Percentiles rank a stretch among this genome's conserved stretches.
Evolutionary conservation across 352 stramenopile genomes (phyloP).

Genomic region (Globisporangium solare): DNA sequence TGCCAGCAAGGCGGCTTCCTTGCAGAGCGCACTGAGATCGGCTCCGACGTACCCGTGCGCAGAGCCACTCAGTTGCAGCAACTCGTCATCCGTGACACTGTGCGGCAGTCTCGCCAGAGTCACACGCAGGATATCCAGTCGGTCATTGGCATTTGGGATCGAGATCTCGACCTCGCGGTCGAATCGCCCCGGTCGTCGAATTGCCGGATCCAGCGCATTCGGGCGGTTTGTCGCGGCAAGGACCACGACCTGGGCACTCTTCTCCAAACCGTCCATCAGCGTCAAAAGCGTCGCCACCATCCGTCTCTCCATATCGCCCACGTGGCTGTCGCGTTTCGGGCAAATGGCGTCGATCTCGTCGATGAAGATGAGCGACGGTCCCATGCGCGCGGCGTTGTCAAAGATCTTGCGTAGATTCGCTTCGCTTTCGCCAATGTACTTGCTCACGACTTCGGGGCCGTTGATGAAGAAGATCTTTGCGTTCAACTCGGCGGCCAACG

Average conservation of each 20-base stretch:
- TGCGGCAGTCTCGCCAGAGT: slow-evolving; percentile 88
- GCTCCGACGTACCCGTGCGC: slow-evolving; percentile 96
- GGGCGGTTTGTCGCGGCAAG: slow-evolving; percentile 82
- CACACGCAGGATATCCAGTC: slow-evolving; percentile 92
- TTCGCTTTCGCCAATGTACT: slow-evolving; percentile 92
- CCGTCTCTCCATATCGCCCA: slow-evolving; percentile 77
- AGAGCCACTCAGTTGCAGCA: slow-evolving; percentile 89
- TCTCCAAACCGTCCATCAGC: slow-evolving; percentile 84
- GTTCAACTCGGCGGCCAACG: slow-evolving; percentile 89
- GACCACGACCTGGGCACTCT: slow-evolving; percentile 59
- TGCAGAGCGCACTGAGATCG: slow-evolving; percentile 70
- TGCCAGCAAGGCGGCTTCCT: slow-evolving; percentile 68
- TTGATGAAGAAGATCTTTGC: slow-evolving; percentile 96
- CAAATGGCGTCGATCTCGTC: slow-evolving; percentile 92
- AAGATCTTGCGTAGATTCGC: slow-evolving; percentile 76
- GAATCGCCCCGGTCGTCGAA: slow-evolving; percentile 94
- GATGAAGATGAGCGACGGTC: slow-evolving; percentile 72
- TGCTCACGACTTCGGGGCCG: slow-evolving; percentile 94
- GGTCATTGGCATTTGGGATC: slow-evolving; percentile 91
- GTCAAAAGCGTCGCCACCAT: slow-evolving; percentile 88
- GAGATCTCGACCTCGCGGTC: slow-evolving; percentile 96
- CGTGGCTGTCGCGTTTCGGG: slow-evolving; percentile 73
- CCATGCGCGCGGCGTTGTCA: slow-evolving; percentile 32
- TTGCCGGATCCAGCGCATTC: slow-evolving; percentile 89
- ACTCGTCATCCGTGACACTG: slow-evolving; percentile 65